A percentile compares a stretch with the other conserved stretches of the same genome.
Conservation (phyloP, 306 rosid species). For the Acacia melanoxylon region DNA sequence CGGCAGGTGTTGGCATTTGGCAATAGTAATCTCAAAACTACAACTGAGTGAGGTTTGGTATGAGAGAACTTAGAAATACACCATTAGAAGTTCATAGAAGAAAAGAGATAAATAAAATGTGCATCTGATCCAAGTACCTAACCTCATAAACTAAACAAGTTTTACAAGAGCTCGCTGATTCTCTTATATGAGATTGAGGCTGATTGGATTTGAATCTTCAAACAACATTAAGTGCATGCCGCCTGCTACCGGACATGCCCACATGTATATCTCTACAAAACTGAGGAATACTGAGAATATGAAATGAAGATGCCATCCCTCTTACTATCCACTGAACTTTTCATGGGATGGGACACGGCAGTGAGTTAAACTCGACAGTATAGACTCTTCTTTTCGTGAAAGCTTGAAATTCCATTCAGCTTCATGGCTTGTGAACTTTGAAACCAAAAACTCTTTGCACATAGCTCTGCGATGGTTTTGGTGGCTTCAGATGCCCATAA, state of each 20-base stretch:
- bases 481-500: constrained; percentile 69
- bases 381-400: constrained; percentile 20
- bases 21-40: background rate
- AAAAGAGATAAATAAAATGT: background rate
- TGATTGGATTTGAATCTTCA: constrained; percentile 26
- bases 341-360: constrained; percentile 18
- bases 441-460: constrained; percentile 77
- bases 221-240: constrained; percentile 23
- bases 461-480: constrained; percentile 59
- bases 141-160: background rate
- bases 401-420: constrained; percentile 29
- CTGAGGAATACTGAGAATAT: background rate
- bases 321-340: constrained; percentile 13
- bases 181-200: constrained; percentile 8
- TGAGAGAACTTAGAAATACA: background rate
- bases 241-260: constrained; percentile 13
- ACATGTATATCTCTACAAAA: constrained; percentile 24
- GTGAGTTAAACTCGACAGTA: constrained; percentile 20
- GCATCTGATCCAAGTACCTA: constrained; percentile 2
- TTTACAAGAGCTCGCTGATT: constrained; percentile 18
- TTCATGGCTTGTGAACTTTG: constrained; percentile 68
- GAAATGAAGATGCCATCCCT: background rate
- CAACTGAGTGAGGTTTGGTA: background rate
- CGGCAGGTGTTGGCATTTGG: background rate
- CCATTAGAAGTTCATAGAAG: background rate